Percentiles rank a stretch among this genome's conserved stretches.
These are phyloP conservation scores for Juncus effusus DNA, from an alignment of 176 grass and related monocot genomes.

Conservation along the genomic window DNA sequence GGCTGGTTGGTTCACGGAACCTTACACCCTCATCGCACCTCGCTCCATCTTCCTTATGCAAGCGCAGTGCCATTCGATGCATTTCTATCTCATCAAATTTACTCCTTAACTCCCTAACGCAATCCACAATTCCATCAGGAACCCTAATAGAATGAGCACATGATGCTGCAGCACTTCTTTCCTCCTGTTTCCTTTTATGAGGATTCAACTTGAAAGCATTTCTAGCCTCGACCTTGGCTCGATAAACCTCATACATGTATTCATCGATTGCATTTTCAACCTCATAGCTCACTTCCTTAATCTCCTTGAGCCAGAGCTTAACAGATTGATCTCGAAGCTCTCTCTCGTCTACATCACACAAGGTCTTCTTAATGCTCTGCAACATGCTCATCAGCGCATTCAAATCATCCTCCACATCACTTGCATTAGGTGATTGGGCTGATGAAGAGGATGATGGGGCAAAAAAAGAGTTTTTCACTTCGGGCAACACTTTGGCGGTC, in stretches of 20 bases:
- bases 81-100: constrained; percentile 25
- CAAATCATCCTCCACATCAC: constrained; percentile 7
- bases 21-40: neutral
- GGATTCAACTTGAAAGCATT: neutral
- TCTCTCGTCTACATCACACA: constrained; percentile 15
- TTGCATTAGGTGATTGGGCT: constrained; percentile 2
- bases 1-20: neutral
- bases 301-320: constrained; percentile 25
- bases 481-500: neutral
- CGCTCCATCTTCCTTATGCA: constrained; percentile 5
- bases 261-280: constrained; percentile 20
- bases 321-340: constrained; percentile 12
- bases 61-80: neutral
- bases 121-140: neutral
- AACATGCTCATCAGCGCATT: constrained; percentile 5
- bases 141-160: neutral
- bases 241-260: constrained; percentile 4
- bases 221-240: constrained; percentile 5
- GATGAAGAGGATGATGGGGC: constrained; percentile 15
- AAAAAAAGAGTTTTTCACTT: constrained; percentile 3
- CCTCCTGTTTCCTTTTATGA: neutral
- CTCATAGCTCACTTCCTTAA: constrained; percentile 5
- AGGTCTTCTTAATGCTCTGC: constrained; percentile 19
- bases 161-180: neutral
- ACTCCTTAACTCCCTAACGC: neutral